Percentiles rank a stretch among this genome's conserved stretches.
These are phyloP conservation scores for Brasilioporus rufonigricans DNA, from an alignment of 768 basidiomycete genomes.

Conservation along the genomic window DNA sequence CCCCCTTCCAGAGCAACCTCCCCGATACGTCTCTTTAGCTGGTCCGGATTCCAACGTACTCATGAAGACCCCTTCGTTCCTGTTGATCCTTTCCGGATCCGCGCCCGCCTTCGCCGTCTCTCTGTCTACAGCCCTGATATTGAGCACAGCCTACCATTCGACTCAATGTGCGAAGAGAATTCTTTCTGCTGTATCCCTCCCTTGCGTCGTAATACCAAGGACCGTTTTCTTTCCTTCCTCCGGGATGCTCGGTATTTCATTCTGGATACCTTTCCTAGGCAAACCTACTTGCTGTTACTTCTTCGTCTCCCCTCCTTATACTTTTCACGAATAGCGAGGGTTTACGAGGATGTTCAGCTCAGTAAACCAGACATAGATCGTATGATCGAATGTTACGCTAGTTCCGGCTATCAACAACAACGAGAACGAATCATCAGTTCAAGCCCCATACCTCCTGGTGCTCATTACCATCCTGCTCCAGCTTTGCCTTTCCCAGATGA, in stretches of 20 bases:
- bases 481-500: slow-evolving; percentile 51
- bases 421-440: slow-evolving; percentile 12
- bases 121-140: slow-evolving; percentile 24
- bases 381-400: slow-evolving; percentile 41
- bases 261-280: slow-evolving; percentile 41
- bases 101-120: slow-evolving; percentile 18
- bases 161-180: slow-evolving; percentile 23
- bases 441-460: slow-evolving; percentile 31
- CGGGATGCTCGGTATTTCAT: slow-evolving; percentile 24
- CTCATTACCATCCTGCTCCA: slow-evolving; percentile 13
- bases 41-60: slow-evolving; percentile 50
- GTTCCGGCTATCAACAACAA: slow-evolving; percentile 11
- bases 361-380: slow-evolving; percentile 67
- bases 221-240: slow-evolving; percentile 17
- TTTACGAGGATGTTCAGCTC: slow-evolving; percentile 77
- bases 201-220: slow-evolving; percentile 12
- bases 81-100: slow-evolving; percentile 49
- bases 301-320: slow-evolving; percentile 77
- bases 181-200: slow-evolving; percentile 22
- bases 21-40: slow-evolving; percentile 58
- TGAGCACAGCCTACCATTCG: slow-evolving; percentile 15
- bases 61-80: slow-evolving; percentile 57
- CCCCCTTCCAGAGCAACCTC: slow-evolving; percentile 47
- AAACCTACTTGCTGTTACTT: slow-evolving; percentile 46
- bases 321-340: slow-evolving; percentile 71